Percentiles rank a stretch among this genome's conserved stretches.
Evolutionary conservation across 225 moss, liverwort and hornwort genomes (phyloP).

Genomic region (Sphagnum tenellum): DNA sequence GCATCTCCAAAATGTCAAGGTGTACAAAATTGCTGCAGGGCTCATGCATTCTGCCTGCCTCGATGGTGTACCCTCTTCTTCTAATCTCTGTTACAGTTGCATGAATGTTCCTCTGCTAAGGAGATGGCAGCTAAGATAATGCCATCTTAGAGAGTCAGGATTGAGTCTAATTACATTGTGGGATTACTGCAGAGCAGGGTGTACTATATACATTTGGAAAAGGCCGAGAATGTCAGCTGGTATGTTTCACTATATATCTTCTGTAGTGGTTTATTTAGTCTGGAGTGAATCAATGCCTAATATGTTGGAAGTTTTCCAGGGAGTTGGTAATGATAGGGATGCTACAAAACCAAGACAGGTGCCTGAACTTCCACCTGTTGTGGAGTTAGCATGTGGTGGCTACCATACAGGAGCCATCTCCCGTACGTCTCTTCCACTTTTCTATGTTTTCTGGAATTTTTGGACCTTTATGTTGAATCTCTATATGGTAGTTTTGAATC

Average conservation of each 20-base stretch:
- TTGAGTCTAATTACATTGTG: neutral
- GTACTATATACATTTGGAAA: slow-evolving; percentile 74
- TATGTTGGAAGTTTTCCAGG: slow-evolving; percentile 22
- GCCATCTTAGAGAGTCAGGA: no score
- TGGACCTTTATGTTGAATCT: no score
- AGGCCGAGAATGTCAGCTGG: slow-evolving; percentile 90
- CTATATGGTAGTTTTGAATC: no score
- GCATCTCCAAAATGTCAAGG: slow-evolving; percentile 36
- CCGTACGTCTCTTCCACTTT: slow-evolving; percentile 20
- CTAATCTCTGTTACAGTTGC: no score
- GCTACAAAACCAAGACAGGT: slow-evolving; percentile 47
- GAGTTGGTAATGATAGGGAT: slow-evolving; percentile 65
- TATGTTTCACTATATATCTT: slow-evolving; percentile 8
- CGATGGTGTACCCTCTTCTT: slow-evolving; percentile 36
- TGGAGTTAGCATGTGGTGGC: slow-evolving; percentile 72
- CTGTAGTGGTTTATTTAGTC: no score
- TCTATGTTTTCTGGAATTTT: no score
- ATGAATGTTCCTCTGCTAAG: no score
- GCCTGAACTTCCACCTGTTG: slow-evolving; percentile 43
- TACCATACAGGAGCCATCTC: slow-evolving; percentile 84
- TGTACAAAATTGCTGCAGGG: slow-evolving; percentile 62
- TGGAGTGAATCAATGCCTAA: no score
- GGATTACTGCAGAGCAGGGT: slow-evolving; percentile 55
- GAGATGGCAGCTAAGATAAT: no score
- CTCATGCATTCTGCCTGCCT: slow-evolving; percentile 89